phyloP scores from a whole-genome alignment of 2,329 filamentous ascomycete genomes.

The Apiospora kogelbergensis region DNA sequence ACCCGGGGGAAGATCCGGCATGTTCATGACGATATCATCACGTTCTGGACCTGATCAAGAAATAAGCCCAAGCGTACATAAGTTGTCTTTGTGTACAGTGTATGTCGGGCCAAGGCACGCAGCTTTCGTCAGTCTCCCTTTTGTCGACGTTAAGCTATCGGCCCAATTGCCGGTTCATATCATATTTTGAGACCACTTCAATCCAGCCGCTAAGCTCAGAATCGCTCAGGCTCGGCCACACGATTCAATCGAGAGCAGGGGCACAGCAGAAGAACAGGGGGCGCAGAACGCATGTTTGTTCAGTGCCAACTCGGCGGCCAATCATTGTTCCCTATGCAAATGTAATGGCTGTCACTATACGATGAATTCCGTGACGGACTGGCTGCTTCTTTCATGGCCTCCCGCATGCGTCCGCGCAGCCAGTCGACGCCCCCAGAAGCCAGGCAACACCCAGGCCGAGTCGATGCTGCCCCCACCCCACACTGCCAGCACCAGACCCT shows the following conservation, averaged over 20 bases:
- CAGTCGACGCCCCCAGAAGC: no score
- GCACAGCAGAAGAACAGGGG: no score
- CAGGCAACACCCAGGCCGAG: no score
- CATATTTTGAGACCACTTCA: background rate
- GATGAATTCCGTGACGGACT: background rate
- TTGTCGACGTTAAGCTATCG: conserved; percentile 1
- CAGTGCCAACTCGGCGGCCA: background rate
- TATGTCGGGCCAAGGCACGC: background rate
- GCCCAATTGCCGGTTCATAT: conserved; percentile 6
- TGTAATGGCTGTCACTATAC: no score
- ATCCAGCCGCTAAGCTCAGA: background rate
- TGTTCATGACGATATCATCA: conserved; percentile 1
- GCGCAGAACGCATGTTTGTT: background rate
- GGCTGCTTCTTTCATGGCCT: background rate
- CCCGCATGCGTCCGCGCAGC: background rate
- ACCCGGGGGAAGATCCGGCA: no score
- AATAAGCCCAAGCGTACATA: conserved; percentile 5
- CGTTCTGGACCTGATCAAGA: no score
- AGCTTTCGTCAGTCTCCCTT: background rate
- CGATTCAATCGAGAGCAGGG: background rate
- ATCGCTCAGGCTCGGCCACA: background rate
- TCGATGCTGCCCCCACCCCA: background rate
- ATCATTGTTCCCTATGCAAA: background rate
- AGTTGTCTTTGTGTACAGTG: background rate
- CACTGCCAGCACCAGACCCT: background rate